phyloP scores from a whole-genome alignment of 306 rosid genomes.

The Malus asiatica region DNA sequence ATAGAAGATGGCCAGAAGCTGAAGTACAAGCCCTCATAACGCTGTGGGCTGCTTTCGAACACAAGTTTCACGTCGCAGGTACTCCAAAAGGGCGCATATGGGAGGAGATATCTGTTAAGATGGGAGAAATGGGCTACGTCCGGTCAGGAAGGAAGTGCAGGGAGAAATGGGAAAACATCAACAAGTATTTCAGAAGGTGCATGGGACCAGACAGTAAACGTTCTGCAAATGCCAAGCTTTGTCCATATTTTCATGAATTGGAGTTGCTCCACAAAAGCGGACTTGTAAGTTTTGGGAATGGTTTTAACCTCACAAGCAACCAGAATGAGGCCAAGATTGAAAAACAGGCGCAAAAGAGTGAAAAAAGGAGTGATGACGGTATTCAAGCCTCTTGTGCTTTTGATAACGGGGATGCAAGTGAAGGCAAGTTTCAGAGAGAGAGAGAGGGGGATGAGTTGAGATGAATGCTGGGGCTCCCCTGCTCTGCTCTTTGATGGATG shows the following conservation, averaged over 20 bases:
- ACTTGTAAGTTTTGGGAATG: constrained; percentile 31
- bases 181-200: constrained; percentile 63
- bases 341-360: neutral
- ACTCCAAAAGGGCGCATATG: constrained; percentile 45
- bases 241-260: constrained; percentile 62
- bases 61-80: constrained; percentile 33
- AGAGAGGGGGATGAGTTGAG: neutral
- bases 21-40: constrained; percentile 70
- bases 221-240: constrained; percentile 37
- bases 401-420: neutral
- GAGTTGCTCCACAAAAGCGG: constrained; percentile 51
- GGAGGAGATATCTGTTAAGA: constrained; percentile 70
- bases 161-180: constrained; percentile 89
- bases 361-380: constrained; percentile 6
- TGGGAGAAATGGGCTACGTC: constrained; percentile 47
- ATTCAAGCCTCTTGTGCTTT: neutral
- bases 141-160: constrained; percentile 66
- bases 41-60: constrained; percentile 44
- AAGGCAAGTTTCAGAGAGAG: neutral
- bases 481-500: neutral
- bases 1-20: constrained; percentile 66
- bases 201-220: constrained; percentile 46
- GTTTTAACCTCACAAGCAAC: constrained; percentile 16
- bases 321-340: constrained; percentile 23
- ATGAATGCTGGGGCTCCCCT: neutral